These are phyloP conservation scores for Vigna trinervia DNA, from an alignment of 306 rosid species.

Conservation along the genomic window DNA sequence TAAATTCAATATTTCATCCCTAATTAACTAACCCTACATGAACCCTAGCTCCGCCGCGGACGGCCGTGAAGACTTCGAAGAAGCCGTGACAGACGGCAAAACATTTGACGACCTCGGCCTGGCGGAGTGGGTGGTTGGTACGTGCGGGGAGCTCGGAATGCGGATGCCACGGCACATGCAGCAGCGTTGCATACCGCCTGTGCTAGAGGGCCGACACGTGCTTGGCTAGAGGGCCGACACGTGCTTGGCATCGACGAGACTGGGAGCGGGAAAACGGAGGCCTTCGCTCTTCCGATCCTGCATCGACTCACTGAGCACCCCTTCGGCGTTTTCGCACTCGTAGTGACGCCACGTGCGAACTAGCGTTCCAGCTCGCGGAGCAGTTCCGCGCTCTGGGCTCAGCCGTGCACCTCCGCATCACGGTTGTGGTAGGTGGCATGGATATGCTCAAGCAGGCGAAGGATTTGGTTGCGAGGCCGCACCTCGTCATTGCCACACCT, in stretches of 20 bases:
- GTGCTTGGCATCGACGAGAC: conserved; percentile 87
- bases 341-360: conserved; percentile 83
- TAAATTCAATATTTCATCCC: neutral
- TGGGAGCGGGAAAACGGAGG: conserved; percentile 90
- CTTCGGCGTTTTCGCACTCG: conserved; percentile 77
- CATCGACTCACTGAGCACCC: conserved; percentile 73
- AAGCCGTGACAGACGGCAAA: conserved; percentile 25
- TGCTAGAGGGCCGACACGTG: conserved; percentile 76
- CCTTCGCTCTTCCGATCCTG: conserved; percentile 87
- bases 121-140: conserved; percentile 68
- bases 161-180: conserved; percentile 71
- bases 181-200: conserved; percentile 68
- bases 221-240: conserved; percentile 77
- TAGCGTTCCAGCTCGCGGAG: conserved; percentile 80
- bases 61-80: neutral
- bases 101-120: conserved; percentile 69
- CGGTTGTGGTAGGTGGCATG: conserved; percentile 87
- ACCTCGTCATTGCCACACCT: conserved; percentile 83
- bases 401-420: conserved; percentile 61
- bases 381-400: conserved; percentile 85
- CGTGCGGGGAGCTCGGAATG: conserved; percentile 78
- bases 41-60: neutral
- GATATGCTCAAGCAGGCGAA: conserved; percentile 70
- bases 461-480: conserved; percentile 71
- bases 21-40: neutral